A percentile compares a stretch with the other conserved stretches of the same genome.
Conservation (phyloP, 768 basidiomycete species). For the Auriscalpium microsporum region DNA sequence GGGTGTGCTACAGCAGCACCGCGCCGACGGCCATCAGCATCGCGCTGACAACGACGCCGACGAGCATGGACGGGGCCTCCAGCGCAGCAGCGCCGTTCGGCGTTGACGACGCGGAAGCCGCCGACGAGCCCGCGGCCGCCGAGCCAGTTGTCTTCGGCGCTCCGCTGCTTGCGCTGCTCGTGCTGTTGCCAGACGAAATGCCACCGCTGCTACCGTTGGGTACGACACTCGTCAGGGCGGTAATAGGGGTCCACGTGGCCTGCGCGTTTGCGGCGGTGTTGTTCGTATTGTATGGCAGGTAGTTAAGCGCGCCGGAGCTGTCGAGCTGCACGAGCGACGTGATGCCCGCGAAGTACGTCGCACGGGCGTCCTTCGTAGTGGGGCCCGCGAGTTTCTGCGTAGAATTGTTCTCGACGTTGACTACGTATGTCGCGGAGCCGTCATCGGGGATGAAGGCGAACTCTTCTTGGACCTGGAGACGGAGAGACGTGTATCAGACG, state of each 20-base stretch:
- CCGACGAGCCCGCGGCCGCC: no score
- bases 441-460: conserved; percentile 76
- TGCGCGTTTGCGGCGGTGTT: conserved; percentile 33
- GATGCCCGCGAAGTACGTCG: conserved; percentile 57
- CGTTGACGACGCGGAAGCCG: no score
- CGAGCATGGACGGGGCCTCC: no score
- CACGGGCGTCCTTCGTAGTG: conserved; percentile 44
- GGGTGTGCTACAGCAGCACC: no score
- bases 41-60: no score
- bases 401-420: conserved; percentile 66
- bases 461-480: conserved; percentile 51
- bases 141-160: not conserved
- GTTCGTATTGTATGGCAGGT: conserved; percentile 47
- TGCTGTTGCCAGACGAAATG: not conserved
- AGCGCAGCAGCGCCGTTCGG: no score
- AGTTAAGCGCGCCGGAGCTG: conserved; percentile 49
- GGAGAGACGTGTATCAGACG: not conserved
- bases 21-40: no score
- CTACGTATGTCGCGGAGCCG: conserved; percentile 60
- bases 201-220: conserved; percentile 22
- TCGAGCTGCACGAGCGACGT: conserved; percentile 61
- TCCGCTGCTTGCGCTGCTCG: not conserved
- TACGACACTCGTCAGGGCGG: conserved; percentile 36
- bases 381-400: conserved; percentile 57
- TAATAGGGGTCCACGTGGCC: conserved; percentile 42